Percentiles rank a stretch among this genome's conserved stretches.
Evolutionary conservation across 768 basidiomycete genomes (phyloP).

Genomic region (Paxillus ammoniavirescens): DNA sequence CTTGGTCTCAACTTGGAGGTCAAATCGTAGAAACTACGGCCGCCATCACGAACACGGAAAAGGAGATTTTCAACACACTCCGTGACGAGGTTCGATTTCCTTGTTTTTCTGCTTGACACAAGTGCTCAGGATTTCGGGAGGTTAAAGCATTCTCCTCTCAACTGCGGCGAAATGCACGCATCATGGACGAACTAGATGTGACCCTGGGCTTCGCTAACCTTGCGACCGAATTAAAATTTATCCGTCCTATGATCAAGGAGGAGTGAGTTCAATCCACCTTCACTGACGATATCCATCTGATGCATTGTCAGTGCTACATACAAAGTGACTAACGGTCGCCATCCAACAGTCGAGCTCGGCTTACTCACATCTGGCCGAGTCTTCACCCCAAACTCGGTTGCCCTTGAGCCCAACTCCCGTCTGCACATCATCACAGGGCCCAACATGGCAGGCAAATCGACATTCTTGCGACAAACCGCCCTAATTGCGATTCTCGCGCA

Average conservation of each 20-base stretch:
- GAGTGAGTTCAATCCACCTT: conserved; percentile 47
- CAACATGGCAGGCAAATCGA: conserved; percentile 96
- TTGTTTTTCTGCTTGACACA: background rate
- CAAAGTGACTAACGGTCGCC: conserved; percentile 76
- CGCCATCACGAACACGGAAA: conserved; percentile 59
- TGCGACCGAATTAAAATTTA: conserved; percentile 75
- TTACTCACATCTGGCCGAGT: conserved; percentile 68
- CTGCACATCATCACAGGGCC: conserved; percentile 91
- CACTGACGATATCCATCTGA: background rate
- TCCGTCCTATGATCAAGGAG: conserved; percentile 65
- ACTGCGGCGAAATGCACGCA: conserved; percentile 71
- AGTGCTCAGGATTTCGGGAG: conserved; percentile 37
- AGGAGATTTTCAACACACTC: conserved; percentile 67
- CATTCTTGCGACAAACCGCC: conserved; percentile 87
- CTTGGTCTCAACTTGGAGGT: conserved; percentile 75
- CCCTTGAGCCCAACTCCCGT: conserved; percentile 55
- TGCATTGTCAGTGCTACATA: conserved; percentile 47
- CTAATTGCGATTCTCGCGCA: conserved; percentile 90
- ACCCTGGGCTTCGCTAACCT: conserved; percentile 76
- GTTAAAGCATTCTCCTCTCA: conserved; percentile 54
- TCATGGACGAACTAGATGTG: conserved; percentile 88
- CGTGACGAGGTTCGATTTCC: conserved; percentile 54
- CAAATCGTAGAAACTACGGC: conserved; percentile 56
- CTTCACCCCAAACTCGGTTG: conserved; percentile 83
- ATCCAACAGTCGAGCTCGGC: conserved; percentile 91